A percentile compares a stretch with the other conserved stretches of the same genome.
These are phyloP conservation scores for Ulota crispa DNA, from an alignment of 225 moss, liverwort and hornwort species.

Conservation along the genomic window DNA sequence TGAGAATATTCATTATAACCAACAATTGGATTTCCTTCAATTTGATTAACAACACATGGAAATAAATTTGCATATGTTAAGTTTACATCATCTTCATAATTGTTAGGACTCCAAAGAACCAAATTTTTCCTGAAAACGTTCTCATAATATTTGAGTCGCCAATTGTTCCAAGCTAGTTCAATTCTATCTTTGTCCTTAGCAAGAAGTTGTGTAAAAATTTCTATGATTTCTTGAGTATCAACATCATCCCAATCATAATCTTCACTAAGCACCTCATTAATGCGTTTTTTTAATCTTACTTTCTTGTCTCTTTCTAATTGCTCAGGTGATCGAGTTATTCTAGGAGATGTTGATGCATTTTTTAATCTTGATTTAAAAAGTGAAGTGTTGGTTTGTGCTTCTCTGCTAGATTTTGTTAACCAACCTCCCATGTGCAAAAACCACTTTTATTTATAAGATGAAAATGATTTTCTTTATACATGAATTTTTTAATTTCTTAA, in stretches of 20 bases:
- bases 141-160: slow-evolving; percentile 3
- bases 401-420: slow-evolving; percentile 4
- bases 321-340: not conserved
- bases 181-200: not conserved
- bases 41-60: slow-evolving; percentile 27
- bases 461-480: not conserved
- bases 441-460: not conserved
- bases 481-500: not conserved
- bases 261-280: not conserved
- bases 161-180: slow-evolving; percentile 17
- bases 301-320: slow-evolving; percentile 13
- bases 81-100: slow-evolving; percentile 1
- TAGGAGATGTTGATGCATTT: slow-evolving; percentile 1
- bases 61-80: not conserved
- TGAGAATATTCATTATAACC: not conserved
- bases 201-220: not conserved
- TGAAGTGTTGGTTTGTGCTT: not conserved
- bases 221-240: slow-evolving; percentile 1
- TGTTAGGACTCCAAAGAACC: slow-evolving; percentile 20
- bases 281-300: accelerated
- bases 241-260: slow-evolving; percentile 7
- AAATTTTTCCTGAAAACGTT: not conserved
- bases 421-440: slow-evolving; percentile 28
- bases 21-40: not conserved
- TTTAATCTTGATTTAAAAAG: not conserved